These are phyloP conservation scores for Macadamia integrifolia DNA, from an alignment of 164 flowering plant genomes.

Conservation along the genomic window DNA sequence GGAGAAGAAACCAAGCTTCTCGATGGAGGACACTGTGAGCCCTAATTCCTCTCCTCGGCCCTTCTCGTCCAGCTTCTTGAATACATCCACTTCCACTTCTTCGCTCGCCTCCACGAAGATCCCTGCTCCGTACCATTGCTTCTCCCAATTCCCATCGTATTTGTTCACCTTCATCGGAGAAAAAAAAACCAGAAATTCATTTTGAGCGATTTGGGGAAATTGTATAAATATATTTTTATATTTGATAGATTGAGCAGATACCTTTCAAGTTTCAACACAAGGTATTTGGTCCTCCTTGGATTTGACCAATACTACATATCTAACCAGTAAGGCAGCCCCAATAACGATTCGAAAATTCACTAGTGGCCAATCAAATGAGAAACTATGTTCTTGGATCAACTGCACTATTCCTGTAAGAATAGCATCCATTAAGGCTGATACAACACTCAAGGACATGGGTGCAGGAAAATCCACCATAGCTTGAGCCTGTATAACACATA, in stretches of 20 bases:
- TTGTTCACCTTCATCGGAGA: slow-evolving; percentile 57
- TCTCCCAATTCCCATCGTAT: slow-evolving; percentile 64
- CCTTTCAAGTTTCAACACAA: too few relatives aligned
- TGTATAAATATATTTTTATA: slow-evolving; percentile 16
- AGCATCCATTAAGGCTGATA: slow-evolving; percentile 60
- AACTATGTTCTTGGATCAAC: slow-evolving; percentile 31
- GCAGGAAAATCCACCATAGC: slow-evolving; percentile 77
- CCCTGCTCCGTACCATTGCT: slow-evolving; percentile 91
- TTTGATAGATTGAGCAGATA: too few relatives aligned
- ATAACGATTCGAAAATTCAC: slow-evolving; percentile 24
- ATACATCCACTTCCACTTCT: slow-evolving; percentile 69
- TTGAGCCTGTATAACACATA: slow-evolving; percentile 40
- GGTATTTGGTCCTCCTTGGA: too few relatives aligned
- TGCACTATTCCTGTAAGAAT: slow-evolving; percentile 31
- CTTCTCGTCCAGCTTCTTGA: slow-evolving; percentile 78
- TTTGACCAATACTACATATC: too few relatives aligned
- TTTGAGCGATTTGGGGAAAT: too few relatives aligned
- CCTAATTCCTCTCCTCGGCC: slow-evolving; percentile 85
- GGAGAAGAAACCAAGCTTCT: slow-evolving; percentile 73
- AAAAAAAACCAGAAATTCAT: background rate
- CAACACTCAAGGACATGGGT: slow-evolving; percentile 58
- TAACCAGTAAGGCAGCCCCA: slow-evolving; percentile 38
- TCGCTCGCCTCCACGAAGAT: slow-evolving; percentile 74
- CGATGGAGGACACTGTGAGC: slow-evolving; percentile 74
- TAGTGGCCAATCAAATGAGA: slow-evolving; percentile 24